A percentile compares a stretch with the other conserved stretches of the same genome.
phyloP scores from a whole-genome alignment of 345 rosid species.

The Rhizophora mangle region DNA sequence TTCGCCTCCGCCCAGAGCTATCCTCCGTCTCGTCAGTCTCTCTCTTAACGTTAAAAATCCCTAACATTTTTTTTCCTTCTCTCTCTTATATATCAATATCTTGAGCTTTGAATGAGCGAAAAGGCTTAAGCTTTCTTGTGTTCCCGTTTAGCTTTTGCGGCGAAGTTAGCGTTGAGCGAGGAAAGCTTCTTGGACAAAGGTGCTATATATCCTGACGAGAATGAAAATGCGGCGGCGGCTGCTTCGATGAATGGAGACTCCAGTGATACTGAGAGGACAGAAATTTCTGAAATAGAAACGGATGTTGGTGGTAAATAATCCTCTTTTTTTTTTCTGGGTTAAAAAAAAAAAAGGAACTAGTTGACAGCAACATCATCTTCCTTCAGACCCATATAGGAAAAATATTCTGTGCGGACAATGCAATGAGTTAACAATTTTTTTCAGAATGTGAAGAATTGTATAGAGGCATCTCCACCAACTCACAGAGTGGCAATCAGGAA shows the following conservation, averaged over 20 bases:
- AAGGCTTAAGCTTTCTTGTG: not conserved
- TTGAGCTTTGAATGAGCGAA: slow-evolving; percentile 1
- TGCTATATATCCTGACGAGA: slow-evolving; percentile 30
- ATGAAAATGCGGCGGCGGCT: slow-evolving; percentile 14
- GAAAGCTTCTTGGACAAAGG: slow-evolving; percentile 29
- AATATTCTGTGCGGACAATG: no score
- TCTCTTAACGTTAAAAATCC: not conserved
- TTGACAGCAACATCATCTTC: no score
- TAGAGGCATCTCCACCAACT: slow-evolving; percentile 29
- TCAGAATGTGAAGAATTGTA: slow-evolving; percentile 32
- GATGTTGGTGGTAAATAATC: slow-evolving; percentile 31
- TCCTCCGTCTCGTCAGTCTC: slow-evolving; percentile 86
- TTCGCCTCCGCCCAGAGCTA: slow-evolving; percentile 58
- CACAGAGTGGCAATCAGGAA: slow-evolving; percentile 24
- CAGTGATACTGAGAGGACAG: slow-evolving; percentile 18
- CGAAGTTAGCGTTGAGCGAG: slow-evolving; percentile 48
- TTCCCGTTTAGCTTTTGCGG: slow-evolving; percentile 48
- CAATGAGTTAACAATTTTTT: not conserved
- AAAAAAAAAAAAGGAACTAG: no score
- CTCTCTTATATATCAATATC: not conserved
- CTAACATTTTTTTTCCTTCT: not conserved
- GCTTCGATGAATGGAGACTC: slow-evolving; percentile 17
- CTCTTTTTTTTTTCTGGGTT: not conserved
- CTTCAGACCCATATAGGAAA: no score
- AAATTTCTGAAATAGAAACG: slow-evolving; percentile 13